These are phyloP conservation scores for Rutstroemia sp. DNA, from an alignment of 2,329 filamentous ascomycete genomes.

Conservation along the genomic window DNA sequence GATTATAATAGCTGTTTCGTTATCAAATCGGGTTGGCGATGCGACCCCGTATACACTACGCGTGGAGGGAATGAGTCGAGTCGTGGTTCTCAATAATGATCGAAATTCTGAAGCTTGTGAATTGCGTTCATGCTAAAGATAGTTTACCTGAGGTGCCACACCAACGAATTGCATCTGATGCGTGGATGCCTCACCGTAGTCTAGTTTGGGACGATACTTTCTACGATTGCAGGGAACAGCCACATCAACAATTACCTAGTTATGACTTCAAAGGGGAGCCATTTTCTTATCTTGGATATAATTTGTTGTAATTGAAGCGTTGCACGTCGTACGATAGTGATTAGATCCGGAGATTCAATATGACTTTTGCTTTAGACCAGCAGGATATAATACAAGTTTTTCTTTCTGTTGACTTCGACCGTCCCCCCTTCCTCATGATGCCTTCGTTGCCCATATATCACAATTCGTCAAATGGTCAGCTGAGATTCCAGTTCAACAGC, in stretches of 20 bases:
- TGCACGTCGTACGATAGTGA: no score
- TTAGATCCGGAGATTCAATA: no score
- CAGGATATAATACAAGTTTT: background rate
- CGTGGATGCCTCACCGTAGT: constrained; percentile 9
- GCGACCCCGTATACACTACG: background rate
- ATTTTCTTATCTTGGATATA: no score
- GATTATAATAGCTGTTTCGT: background rate
- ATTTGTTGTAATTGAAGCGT: no score
- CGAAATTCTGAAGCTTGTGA: constrained; percentile 10
- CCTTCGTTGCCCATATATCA: no score
- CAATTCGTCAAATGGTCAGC: no score
- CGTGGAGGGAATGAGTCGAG: background rate
- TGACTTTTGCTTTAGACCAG: background rate
- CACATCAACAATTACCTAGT: no score
- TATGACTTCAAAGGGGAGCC: no score
- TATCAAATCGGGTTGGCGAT: background rate
- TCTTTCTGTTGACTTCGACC: background rate
- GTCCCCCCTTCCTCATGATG: background rate
- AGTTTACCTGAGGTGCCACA: background rate
- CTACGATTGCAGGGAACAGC: no score
- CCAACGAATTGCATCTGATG: background rate
- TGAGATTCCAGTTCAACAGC: no score
- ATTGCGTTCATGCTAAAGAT: constrained; percentile 6
- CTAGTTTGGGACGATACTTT: constrained; percentile 1
- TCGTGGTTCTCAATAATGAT: background rate